phyloP scores from a whole-genome alignment of 2,329 filamentous ascomycete species.

The Penicillium occitanis region DNA sequence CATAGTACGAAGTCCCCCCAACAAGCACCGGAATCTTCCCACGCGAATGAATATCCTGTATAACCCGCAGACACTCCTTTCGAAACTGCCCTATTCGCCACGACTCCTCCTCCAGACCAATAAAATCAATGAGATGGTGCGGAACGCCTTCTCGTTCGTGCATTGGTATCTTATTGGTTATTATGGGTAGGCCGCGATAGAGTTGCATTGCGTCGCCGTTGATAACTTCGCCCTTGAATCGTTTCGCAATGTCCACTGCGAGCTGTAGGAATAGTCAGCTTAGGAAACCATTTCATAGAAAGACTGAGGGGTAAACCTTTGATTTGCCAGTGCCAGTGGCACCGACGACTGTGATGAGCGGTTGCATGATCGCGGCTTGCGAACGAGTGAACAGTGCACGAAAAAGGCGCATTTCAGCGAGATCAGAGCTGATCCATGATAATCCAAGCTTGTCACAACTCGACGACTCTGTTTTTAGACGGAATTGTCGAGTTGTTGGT shows the following conservation, averaged over 20 bases:
- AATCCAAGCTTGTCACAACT: neutral
- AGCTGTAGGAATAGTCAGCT: slow-evolving; percentile 56
- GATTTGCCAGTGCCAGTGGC: slow-evolving; percentile 94
- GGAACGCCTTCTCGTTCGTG: slow-evolving; percentile 76
- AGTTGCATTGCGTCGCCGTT: slow-evolving; percentile 99
- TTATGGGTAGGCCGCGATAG: slow-evolving; percentile 85
- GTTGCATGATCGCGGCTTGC: slow-evolving; percentile 41
- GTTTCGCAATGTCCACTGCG: slow-evolving; percentile 79
- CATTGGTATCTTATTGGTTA: slow-evolving; percentile 85
- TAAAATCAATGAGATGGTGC: slow-evolving; percentile 82
- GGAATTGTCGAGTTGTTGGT: neutral
- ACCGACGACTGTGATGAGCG: slow-evolving; percentile 79
- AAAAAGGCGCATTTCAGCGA: slow-evolving; percentile 31
- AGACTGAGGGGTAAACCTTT: slow-evolving; percentile 56
- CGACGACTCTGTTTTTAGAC: neutral
- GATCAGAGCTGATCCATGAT: neutral
- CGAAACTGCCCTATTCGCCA: slow-evolving; percentile 84
- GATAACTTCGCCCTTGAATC: slow-evolving; percentile 88
- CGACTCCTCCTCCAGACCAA: slow-evolving; percentile 71
- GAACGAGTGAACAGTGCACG: slow-evolving; percentile 27
- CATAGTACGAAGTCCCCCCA: slow-evolving; percentile 94
- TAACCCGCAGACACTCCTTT: slow-evolving; percentile 64
- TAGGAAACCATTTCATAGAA: slow-evolving; percentile 30
- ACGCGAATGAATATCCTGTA: slow-evolving; percentile 73
- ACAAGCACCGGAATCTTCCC: slow-evolving; percentile 86